A percentile compares a stretch with the other conserved stretches of the same genome.
phyloP scores from a whole-genome alignment of 768 basidiomycete species.

The Auricularia auricula-judae region DNA sequence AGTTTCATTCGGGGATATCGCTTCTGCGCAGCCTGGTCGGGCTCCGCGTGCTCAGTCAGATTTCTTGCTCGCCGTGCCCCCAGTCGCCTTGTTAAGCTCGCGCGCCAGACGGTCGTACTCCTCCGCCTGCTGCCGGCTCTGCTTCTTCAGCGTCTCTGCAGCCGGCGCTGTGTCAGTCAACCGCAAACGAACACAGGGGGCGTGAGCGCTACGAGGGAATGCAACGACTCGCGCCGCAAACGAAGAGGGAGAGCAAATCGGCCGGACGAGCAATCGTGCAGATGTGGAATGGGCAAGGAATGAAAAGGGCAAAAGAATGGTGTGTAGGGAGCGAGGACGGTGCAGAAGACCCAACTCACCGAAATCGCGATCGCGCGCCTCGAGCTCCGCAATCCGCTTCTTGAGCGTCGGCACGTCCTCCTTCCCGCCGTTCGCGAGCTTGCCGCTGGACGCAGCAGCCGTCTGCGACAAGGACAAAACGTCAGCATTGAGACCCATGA shows the following conservation, averaged over 20 bases:
- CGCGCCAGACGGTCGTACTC: constrained; percentile 80
- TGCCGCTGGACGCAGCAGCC: constrained; percentile 21
- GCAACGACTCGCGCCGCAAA: background rate
- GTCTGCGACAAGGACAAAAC: constrained; percentile 15
- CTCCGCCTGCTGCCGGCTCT: constrained; percentile 62
- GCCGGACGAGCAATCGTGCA: background rate
- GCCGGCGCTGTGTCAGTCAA: background rate
- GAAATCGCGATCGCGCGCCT: constrained; percentile 53
- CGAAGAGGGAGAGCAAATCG: background rate
- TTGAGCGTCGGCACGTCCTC: constrained; percentile 59
- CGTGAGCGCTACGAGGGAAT: background rate
- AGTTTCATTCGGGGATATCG: no score
- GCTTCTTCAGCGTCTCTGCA: constrained; percentile 70
- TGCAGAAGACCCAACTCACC: constrained; percentile 28
- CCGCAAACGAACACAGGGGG: background rate
- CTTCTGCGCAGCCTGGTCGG: no score
- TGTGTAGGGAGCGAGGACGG: background rate
- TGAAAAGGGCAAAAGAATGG: background rate
- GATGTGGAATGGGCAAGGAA: background rate
- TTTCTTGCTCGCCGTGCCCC: constrained; percentile 50
- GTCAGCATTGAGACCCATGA: background rate
- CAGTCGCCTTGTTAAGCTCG: constrained; percentile 62
- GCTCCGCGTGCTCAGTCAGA: constrained; percentile 31
- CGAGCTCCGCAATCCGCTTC: constrained; percentile 46
- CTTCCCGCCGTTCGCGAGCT: constrained; percentile 18